Percentiles rank a stretch among this genome's conserved stretches.
Conservation (phyloP, 2,329 filamentous ascomycete species). For the Neofusicoccum laricinum region DNA sequence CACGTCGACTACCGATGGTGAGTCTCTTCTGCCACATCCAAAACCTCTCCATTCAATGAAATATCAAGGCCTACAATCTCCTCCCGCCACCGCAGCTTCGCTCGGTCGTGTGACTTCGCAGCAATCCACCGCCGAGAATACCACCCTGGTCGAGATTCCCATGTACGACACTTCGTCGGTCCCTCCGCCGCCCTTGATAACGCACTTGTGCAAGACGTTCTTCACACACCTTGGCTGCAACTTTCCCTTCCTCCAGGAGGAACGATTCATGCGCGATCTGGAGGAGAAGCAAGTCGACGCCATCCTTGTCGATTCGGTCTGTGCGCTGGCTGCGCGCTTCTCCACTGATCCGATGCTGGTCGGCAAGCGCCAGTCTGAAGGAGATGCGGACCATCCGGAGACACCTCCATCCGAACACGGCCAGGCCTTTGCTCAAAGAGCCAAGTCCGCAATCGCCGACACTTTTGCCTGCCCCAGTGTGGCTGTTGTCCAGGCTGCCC, state of each 20-base stretch:
- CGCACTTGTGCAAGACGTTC: conserved; percentile 74
- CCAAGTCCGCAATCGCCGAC: conserved; percentile 78
- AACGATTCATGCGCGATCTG: conserved; percentile 71
- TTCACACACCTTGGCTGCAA: conserved; percentile 81
- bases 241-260: conserved; percentile 75
- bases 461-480: conserved; percentile 80
- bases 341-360: conserved; percentile 58
- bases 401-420: conserved; percentile 64
- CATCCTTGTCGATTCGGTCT: conserved; percentile 83
- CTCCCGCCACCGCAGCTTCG: conserved; percentile 16
- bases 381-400: conserved; percentile 22
- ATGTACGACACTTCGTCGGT: conserved; percentile 73
- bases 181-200: conserved; percentile 72
- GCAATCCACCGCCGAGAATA: conserved; percentile 34
- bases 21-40: not conserved
- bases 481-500: conserved; percentile 76
- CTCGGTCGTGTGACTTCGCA: conserved; percentile 18
- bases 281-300: conserved; percentile 78
- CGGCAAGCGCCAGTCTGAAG: conserved; percentile 31
- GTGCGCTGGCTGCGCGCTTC: conserved; percentile 77
- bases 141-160: conserved; percentile 51
- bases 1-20: conserved; percentile 51
- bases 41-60: conserved; percentile 14
- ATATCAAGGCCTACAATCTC: conserved; percentile 29
- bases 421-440: conserved; percentile 73